These are phyloP conservation scores for Plasmodium fragile DNA, from an alignment of 169 alveolate species.

Conservation along the genomic window DNA sequence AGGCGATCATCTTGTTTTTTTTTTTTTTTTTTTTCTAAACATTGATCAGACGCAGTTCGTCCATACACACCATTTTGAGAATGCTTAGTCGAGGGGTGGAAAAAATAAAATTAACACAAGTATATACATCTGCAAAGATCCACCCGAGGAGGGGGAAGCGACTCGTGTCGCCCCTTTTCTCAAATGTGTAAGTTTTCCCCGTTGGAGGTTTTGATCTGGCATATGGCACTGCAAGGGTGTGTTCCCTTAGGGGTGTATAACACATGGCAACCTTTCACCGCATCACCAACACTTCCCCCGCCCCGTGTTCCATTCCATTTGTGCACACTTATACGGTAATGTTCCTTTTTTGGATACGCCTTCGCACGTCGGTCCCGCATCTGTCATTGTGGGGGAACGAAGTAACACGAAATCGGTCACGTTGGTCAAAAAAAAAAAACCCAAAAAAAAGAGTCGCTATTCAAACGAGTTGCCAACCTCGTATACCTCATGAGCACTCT, in stretches of 20 bases:
- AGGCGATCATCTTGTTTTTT: background rate
- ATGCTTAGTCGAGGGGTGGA: background rate
- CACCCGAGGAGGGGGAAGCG: background rate
- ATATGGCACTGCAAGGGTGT: background rate
- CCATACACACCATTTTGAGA: background rate
- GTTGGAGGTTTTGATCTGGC: background rate
- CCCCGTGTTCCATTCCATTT: background rate
- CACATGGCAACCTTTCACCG: background rate
- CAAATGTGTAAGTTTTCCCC: background rate
- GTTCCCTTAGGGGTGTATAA: background rate
- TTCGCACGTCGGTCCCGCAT: background rate
- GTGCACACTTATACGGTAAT: background rate
- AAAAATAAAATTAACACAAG: background rate
- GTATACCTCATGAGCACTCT: background rate
- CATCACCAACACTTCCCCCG: background rate
- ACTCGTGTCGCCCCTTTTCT: background rate
- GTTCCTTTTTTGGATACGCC: background rate
- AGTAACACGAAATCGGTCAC: background rate
- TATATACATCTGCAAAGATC: background rate
- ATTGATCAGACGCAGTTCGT: background rate
- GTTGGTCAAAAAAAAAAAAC: background rate
- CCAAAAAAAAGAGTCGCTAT: background rate
- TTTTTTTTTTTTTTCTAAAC: conserved; percentile 1
- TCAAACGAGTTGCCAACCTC: background rate
- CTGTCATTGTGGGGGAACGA: background rate